phyloP scores from a whole-genome alignment of 2,329 filamentous ascomycete species.

The Xylaria sp. region DNA sequence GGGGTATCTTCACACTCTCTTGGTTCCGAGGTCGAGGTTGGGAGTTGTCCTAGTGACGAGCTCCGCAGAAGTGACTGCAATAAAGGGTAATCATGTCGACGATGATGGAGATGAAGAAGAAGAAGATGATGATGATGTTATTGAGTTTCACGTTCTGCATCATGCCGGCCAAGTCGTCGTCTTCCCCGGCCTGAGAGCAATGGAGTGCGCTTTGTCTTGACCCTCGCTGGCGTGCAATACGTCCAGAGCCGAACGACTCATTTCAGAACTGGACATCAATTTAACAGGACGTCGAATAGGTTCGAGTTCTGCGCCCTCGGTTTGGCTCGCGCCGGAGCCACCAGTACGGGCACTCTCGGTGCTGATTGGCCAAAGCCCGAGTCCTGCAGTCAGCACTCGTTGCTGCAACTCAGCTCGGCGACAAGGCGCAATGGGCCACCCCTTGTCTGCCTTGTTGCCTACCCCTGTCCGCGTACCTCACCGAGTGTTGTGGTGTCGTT shows the following conservation, averaged over 20 bases:
- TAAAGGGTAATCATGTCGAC: slow-evolving; percentile 28
- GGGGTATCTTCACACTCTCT: slow-evolving; percentile 12
- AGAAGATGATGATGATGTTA: no score
- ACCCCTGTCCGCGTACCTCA: slow-evolving; percentile 46
- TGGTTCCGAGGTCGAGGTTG: slow-evolving; percentile 7
- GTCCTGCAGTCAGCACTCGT: slow-evolving; percentile 51
- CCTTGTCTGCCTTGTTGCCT: slow-evolving; percentile 54
- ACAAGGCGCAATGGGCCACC: slow-evolving; percentile 49
- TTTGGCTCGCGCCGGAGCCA: slow-evolving; percentile 33
- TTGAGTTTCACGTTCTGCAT: slow-evolving; percentile 37
- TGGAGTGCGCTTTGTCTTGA: slow-evolving; percentile 32
- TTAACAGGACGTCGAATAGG: slow-evolving; percentile 40
- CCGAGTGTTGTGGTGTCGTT: slow-evolving; percentile 49
- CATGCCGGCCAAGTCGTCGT: slow-evolving; percentile 35
- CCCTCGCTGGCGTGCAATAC: slow-evolving; percentile 43
- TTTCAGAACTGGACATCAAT: slow-evolving; percentile 40
- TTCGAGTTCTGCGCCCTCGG: slow-evolving; percentile 41
- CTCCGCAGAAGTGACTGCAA: slow-evolving; percentile 7
- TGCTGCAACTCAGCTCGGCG: slow-evolving; percentile 49
- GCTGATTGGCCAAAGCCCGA: slow-evolving; percentile 50
- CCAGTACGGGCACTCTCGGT: slow-evolving; percentile 37
- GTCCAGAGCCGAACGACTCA: slow-evolving; percentile 45
- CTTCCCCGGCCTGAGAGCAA: slow-evolving; percentile 32
- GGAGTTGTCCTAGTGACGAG: slow-evolving; percentile 25
- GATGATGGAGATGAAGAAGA: slow-evolving; percentile 2